These are phyloP conservation scores for Vigna hirtella DNA, from an alignment of 306 rosid genomes.

Conservation along the genomic window DNA sequence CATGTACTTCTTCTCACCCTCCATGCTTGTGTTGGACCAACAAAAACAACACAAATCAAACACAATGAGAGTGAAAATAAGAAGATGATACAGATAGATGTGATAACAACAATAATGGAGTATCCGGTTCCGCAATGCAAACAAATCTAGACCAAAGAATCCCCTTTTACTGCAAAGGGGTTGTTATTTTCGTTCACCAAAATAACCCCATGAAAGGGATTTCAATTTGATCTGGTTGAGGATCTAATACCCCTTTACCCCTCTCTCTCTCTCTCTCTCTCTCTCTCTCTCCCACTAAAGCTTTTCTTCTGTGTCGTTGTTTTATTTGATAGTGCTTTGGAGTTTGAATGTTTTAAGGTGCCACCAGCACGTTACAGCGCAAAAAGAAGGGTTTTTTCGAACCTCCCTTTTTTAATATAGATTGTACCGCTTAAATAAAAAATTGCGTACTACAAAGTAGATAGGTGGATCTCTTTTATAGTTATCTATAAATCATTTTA, in stretches of 20 bases:
- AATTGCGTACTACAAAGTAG: too few relatives aligned
- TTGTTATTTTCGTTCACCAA: not conserved
- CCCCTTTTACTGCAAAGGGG: not conserved
- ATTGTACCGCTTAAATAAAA: too few relatives aligned
- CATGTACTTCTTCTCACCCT: slow-evolving; percentile 51
- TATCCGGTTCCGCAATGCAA: slow-evolving; percentile 35
- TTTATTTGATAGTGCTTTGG: not conserved
- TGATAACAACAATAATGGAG: not conserved
- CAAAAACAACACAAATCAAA: not conserved
- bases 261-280: not conserved
- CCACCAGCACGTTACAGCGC: not conserved
- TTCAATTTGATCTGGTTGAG: slow-evolving; percentile 8
- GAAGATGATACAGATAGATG: not conserved
- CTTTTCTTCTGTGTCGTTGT: not conserved
- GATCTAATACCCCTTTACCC: slow-evolving; percentile 25
- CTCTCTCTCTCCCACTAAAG: not conserved
- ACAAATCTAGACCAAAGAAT: slow-evolving; percentile 6
- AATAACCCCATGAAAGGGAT: slow-evolving; percentile 2
- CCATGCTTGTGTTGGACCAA: slow-evolving; percentile 19
- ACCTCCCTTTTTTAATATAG: not conserved
- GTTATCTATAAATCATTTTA: too few relatives aligned
- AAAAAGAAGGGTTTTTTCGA: not conserved
- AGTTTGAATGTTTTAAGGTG: slow-evolving; percentile 5
- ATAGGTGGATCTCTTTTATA: too few relatives aligned
- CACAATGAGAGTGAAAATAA: not conserved